A percentile compares a stretch with the other conserved stretches of the same genome.
phyloP scores from a whole-genome alignment of 495 filamentous ascomycete genomes.

The Choiromyces venosus region DNA sequence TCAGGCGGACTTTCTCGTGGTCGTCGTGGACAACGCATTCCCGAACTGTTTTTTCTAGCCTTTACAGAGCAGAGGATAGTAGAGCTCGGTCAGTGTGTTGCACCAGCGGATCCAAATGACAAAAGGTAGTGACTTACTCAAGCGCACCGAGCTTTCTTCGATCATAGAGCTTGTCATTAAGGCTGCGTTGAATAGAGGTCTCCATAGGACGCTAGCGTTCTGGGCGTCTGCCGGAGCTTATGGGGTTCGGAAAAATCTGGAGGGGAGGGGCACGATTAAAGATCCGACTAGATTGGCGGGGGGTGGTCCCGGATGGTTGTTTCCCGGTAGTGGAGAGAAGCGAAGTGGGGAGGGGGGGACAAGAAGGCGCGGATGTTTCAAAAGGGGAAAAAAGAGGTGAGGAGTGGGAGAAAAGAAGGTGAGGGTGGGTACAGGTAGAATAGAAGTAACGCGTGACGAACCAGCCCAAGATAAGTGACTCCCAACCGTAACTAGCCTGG shows the following conservation, averaged over 20 bases:
- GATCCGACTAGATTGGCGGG: no score
- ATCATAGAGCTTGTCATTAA: constrained; percentile 98
- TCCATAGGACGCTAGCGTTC: constrained; percentile 58
- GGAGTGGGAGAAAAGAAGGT: neutral
- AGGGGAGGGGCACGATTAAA: no score
- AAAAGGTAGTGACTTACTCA: constrained; percentile 61
- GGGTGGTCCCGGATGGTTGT: neutral
- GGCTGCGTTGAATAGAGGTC: constrained; percentile 73
- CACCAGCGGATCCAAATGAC: constrained; percentile 15
- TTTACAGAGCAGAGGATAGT: constrained; percentile 42
- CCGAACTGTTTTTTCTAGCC: constrained; percentile 84
- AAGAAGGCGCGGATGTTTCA: neutral
- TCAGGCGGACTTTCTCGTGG: constrained; percentile 68
- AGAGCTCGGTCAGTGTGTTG: constrained; percentile 18
- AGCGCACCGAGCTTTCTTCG: constrained; percentile 93
- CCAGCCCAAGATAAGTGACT: neutral
- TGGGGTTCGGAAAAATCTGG: neutral
- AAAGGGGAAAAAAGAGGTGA: neutral
- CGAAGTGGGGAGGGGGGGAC: neutral
- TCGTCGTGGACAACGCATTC: constrained; percentile 72
- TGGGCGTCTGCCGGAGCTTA: neutral
- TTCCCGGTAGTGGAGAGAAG: neutral
- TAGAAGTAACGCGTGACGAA: neutral
- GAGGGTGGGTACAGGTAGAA: neutral
- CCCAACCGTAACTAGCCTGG: neutral